Base-by-base conservation (phyloP, 768 basidiomycete species). In the Lactifluus pinguis region DNA sequence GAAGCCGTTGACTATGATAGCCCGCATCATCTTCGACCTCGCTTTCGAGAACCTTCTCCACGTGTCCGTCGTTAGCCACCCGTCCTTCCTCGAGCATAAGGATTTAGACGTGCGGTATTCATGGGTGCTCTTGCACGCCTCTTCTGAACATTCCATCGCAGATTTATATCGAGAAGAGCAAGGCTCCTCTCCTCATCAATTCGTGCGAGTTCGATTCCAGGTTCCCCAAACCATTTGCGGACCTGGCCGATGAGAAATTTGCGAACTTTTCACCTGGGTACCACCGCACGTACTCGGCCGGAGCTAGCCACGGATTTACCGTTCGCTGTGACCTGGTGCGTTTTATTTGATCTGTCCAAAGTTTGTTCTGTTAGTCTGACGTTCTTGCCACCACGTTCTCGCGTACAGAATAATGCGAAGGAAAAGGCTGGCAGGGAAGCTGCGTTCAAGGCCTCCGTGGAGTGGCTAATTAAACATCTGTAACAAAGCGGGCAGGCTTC, bases 281-380 rank as follows among this genome's bases (percentile, higher is more conserved):
- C 63, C 68, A 69, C 59, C 62, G 73, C 42, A 71, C 69, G 59
- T 72, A 72, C 55, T 76, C 60, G 14, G 67, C 71, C 0, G 76
- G 79, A 0, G 76, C 76, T 15, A 45, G 62, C 0, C 80, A 82
- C 57, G 80, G 81, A 3, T 82, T 82, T 32, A 55, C 57, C 13
- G 36, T 76, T 4, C 76, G 79, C 7, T 79, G 79, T 4, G 70
- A 72, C 53, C 44, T 66, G 45, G 70, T 71, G 53, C 49, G 69
- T 47, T 11, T 63, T 17, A 13, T 38, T 11, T 38, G 13, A 38
- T 10, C 11, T 10, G 10, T 53, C 14, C 1, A 5, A 15, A 6
- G 48, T 39, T 45, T 34, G 14, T 17, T 44, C 30, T 30, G 17
- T 34, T 13, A 38, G 61, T 57, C 57, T 29, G 49, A 55, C 49